A percentile compares a stretch with the other conserved stretches of the same genome.
These are phyloP conservation scores for Penicillium sclerotiorum DNA, from an alignment of 2,329 filamentous ascomycete genomes.

Conservation along the genomic window DNA sequence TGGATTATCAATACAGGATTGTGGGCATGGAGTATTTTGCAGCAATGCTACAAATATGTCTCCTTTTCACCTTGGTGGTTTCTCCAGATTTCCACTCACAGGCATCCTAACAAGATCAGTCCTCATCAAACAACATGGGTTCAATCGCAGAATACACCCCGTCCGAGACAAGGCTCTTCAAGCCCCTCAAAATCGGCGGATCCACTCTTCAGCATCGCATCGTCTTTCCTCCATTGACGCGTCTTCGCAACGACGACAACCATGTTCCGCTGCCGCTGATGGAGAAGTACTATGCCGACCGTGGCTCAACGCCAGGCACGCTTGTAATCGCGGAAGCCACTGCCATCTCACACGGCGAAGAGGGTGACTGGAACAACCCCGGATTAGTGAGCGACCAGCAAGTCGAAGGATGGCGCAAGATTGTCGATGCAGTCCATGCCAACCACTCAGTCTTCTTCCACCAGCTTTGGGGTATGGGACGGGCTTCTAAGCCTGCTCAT, in stretches of 20 bases:
- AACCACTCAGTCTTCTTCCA: conserved; percentile 9
- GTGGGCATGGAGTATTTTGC: too few species aligned
- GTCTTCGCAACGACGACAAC: conserved; percentile 2
- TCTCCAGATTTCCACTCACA: not conserved
- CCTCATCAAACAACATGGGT: not conserved
- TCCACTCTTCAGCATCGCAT: conserved; percentile 1
- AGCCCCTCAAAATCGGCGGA: conserved; percentile 3
- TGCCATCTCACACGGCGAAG: conserved; percentile 4
- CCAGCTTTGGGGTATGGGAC: conserved; percentile 9
- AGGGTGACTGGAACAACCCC: conserved; percentile 3
- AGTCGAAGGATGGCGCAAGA: conserved; percentile 4
- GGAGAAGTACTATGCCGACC: conserved; percentile 10
- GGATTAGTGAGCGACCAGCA: conserved; percentile 2
- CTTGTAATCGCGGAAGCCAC: conserved; percentile 5
- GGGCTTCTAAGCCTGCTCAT: not conserved
- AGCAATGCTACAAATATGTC: not conserved
- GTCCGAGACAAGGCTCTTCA: conserved; percentile 3
- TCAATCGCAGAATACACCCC: conserved; percentile 4
- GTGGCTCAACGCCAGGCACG: conserved; percentile 2
- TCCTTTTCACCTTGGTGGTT: not conserved
- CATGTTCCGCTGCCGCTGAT: conserved; percentile 7
- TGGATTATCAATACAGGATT: too few species aligned
- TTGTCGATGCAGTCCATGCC: conserved; percentile 2
- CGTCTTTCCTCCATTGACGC: conserved; percentile 1
- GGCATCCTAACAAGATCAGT: not conserved